Conservation (phyloP, 192 early-diverging fungal species). For the Cladochytrium replicatum region DNA sequence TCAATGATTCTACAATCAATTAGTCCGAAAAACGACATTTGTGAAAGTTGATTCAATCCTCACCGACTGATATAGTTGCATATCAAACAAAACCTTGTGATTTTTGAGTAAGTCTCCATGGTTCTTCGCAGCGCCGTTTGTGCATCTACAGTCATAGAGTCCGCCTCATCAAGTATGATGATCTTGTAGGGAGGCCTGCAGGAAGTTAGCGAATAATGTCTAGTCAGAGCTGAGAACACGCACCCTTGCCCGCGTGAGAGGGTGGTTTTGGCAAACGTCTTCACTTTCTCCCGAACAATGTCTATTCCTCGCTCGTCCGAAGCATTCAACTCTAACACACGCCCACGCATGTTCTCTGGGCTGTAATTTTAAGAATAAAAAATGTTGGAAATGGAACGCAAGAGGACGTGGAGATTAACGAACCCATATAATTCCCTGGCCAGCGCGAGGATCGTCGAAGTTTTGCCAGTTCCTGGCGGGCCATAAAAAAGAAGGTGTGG, state of each 20-base stretch:
- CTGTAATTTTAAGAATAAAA: slow-evolving; percentile 38
- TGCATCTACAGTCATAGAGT: slow-evolving; percentile 91
- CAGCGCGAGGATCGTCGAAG: slow-evolving; percentile 85
- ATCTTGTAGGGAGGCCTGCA: slow-evolving; percentile 86
- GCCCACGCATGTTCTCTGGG: slow-evolving; percentile 60
- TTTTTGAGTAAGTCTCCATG: slow-evolving; percentile 89
- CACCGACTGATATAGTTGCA: slow-evolving; percentile 77
- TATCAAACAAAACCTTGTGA: slow-evolving; percentile 91
- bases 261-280: slow-evolving; percentile 77
- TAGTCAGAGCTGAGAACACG: neutral
- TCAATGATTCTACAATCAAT: slow-evolving; percentile 68
- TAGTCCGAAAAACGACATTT: neutral
- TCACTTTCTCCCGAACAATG: slow-evolving; percentile 85
- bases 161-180: slow-evolving; percentile 93
- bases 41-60: neutral
- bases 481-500: slow-evolving; percentile 96
- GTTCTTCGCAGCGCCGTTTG: slow-evolving; percentile 85
- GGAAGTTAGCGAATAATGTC: slow-evolving; percentile 3
- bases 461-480: slow-evolving; percentile 97
- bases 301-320: slow-evolving; percentile 96
- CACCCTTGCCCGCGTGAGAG: slow-evolving; percentile 23
- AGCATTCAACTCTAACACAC: slow-evolving; percentile 91
- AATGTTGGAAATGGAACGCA: slow-evolving; percentile 8
- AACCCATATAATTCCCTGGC: slow-evolving; percentile 78
- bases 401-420: neutral